These are phyloP conservation scores for Rhododendron simsii DNA, from an alignment of 148 eudicot genomes.

Conservation along the genomic window DNA sequence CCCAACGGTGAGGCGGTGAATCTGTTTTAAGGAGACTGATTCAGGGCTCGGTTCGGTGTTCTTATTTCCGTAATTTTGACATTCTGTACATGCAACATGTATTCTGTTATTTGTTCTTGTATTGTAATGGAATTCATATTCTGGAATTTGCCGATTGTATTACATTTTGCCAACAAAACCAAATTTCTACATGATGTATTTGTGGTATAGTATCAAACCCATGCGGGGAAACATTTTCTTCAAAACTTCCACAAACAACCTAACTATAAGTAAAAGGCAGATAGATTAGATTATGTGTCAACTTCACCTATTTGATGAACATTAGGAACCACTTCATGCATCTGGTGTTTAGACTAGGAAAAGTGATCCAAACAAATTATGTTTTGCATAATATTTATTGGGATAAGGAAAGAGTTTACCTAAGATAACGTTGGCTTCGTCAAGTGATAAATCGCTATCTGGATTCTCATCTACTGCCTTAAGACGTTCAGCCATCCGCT, in stretches of 20 bases:
- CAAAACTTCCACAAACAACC: not conserved
- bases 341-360: not conserved
- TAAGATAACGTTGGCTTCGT: conserved; percentile 44
- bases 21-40: too few species aligned
- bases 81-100: too few species aligned
- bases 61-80: too few species aligned
- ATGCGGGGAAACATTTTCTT: not conserved
- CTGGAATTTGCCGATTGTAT: too few species aligned
- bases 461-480: conserved; percentile 53
- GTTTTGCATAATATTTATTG: not conserved
- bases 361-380: not conserved
- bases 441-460: conserved; percentile 54
- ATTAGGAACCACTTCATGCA: not conserved
- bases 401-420: conserved; percentile 39
- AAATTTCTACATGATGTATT: not conserved
- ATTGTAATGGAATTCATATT: too few species aligned
- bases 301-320: not conserved
- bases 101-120: too few species aligned
- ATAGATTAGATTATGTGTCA: not conserved
- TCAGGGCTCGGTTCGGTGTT: too few species aligned
- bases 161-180: too few species aligned
- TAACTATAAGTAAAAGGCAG: not conserved
- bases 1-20: too few species aligned
- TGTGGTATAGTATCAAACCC: not conserved
- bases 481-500: conserved; percentile 56